A percentile compares a stretch with the other conserved stretches of the same genome.
These are phyloP conservation scores for Globisporangium paroecandrum DNA, from an alignment of 352 stramenopile species.

Conservation along the genomic window DNA sequence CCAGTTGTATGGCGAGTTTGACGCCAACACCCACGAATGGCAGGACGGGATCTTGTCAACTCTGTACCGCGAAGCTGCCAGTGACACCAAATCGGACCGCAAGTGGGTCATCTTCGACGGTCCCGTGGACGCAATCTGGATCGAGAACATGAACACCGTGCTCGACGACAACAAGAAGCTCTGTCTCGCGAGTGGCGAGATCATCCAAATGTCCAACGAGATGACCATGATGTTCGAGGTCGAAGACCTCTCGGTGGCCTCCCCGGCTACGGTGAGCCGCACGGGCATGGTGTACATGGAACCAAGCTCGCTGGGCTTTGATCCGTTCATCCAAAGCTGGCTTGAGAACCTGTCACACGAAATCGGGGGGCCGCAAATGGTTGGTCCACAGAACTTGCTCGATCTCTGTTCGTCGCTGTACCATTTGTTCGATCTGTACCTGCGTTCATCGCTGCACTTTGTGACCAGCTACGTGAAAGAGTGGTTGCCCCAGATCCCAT, in stretches of 20 bases:
- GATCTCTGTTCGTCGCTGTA: slow-evolving; percentile 51
- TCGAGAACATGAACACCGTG: slow-evolving; percentile 96
- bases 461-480: slow-evolving; percentile 88
- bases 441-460: slow-evolving; percentile 77
- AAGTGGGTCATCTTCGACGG: slow-evolving; percentile 95
- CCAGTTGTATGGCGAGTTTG: slow-evolving; percentile 94
- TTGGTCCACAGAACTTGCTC: slow-evolving; percentile 44
- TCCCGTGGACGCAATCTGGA: slow-evolving; percentile 92
- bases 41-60: slow-evolving; percentile 91
- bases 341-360: slow-evolving; percentile 66
- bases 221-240: slow-evolving; percentile 99
- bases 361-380: slow-evolving; percentile 33
- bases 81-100: slow-evolving; percentile 74
- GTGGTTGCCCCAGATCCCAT: slow-evolving; percentile 90
- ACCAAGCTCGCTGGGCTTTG: slow-evolving; percentile 88
- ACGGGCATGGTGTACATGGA: slow-evolving; percentile 98
- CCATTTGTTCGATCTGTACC: slow-evolving; percentile 87
- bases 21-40: slow-evolving; percentile 94
- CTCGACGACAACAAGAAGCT: slow-evolving; percentile 96
- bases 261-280: slow-evolving; percentile 90
- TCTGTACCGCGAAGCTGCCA: slow-evolving; percentile 87
- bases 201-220: slow-evolving; percentile 91
- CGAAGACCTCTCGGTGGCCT: slow-evolving; percentile 92
- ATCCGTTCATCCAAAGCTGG: slow-evolving; percentile 89
- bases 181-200: slow-evolving; percentile 93